Base-by-base conservation (phyloP, 495 filamentous ascomycete species). In the Neurospora sp. region DNA sequence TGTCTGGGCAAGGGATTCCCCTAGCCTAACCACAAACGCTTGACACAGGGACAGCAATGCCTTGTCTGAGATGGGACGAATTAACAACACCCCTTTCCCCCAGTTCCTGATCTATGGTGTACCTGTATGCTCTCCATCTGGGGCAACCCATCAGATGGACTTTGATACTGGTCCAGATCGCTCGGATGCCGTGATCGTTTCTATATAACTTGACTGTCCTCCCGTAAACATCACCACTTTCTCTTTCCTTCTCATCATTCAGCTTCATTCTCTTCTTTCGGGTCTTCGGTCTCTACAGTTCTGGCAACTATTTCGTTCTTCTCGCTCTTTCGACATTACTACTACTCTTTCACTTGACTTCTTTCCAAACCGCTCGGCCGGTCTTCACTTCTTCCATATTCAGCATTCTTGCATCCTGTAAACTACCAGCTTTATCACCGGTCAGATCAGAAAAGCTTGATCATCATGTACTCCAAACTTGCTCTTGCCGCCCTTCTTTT, bases 381-480 rank as follows among this genome's bases (percentile, higher is more conserved):
- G 77, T 77, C 74, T 82, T 83, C 72, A 59, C 74, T 80, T 82
- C 74, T 78, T 77, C 71, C 74, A 39, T 39, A 71, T 76, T 77
- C 62, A 71, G 76, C 69, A 74, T 75, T 74, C 72, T 71, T 74
- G 75, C 62, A 73, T 75, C 76, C 69, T 77, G 73, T 31, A 59
- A 19, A 66, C 28, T 19, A 34, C 54, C 54, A 34, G 13, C 6
- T 73, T 79, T 78, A 72, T 72, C 74, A 70, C 74, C 71, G 70
- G 62, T 71, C 74, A 73, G 72, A 71, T 75, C 72, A 37, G 48
- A 76, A 73, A 34, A 71, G 6, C 28, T 71, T 66, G 34, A 39
- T 71, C 81, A 85, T 69, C 71, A 88, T 87, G 86, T 79, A 84
- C 75, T 78, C 83, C 78, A 85, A 86, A 69, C 69, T 80, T 69